phyloP scores from a whole-genome alignment of 2,329 filamentous ascomycete genomes.

The Arthrinium phaeospermum region DNA sequence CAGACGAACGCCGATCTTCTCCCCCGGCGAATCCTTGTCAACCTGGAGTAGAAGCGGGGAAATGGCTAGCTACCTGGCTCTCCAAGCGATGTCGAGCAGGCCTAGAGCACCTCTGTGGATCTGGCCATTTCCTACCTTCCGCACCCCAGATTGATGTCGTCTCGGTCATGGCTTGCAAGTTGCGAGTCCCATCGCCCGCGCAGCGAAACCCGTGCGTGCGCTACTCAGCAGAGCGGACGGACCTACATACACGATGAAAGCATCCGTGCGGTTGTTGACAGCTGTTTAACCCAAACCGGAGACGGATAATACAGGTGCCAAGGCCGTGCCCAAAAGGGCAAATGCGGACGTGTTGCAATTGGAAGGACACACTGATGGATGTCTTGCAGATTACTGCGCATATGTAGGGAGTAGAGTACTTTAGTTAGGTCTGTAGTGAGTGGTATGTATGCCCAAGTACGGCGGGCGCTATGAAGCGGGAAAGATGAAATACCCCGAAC shows the following conservation, averaged over 20 bases:
- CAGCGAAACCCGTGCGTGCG: neutral
- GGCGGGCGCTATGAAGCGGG: neutral
- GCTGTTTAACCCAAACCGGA: constrained; percentile 12
- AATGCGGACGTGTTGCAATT: neutral
- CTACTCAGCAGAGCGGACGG: neutral
- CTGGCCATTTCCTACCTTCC: neutral
- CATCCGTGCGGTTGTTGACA: neutral
- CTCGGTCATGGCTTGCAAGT: neutral
- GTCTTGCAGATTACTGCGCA: constrained; percentile 15
- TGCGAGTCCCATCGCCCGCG: neutral
- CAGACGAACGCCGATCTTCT: constrained; percentile 8
- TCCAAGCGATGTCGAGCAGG: neutral
- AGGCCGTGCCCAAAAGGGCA: constrained; percentile 19
- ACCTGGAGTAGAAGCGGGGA: neutral
- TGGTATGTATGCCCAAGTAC: neutral
- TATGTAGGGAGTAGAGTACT: neutral
- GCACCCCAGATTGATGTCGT: neutral
- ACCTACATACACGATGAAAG: neutral
- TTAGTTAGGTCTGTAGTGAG: neutral
- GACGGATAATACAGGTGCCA: neutral
- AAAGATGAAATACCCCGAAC: constrained; percentile 8
- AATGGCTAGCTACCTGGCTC: neutral
- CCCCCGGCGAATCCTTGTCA: neutral
- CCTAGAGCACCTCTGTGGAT: neutral
- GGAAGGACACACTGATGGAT: neutral